phyloP scores from a whole-genome alignment of 1,284 basidiomycete species.

The Apiotrichum brassicae region DNA sequence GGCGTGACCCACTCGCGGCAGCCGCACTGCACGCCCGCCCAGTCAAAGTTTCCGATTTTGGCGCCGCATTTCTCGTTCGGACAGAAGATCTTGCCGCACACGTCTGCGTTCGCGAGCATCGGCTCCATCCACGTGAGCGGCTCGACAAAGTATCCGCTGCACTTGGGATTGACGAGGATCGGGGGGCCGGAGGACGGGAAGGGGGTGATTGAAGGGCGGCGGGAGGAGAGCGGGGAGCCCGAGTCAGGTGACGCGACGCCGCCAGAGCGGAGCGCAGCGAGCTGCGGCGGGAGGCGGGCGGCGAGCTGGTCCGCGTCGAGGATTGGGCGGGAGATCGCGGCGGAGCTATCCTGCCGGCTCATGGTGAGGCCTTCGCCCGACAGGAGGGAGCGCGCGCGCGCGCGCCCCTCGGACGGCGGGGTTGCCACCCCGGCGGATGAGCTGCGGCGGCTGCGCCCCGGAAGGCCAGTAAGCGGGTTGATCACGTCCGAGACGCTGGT shows the following conservation, averaged over 20 bases:
- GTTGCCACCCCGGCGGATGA: background rate
- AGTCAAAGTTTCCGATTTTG: constrained; percentile 93
- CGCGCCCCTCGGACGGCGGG: background rate
- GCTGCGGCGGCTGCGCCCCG: constrained; percentile 14
- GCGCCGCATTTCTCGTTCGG: constrained; percentile 81
- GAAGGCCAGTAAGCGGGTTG: constrained; percentile 41
- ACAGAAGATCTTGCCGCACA: constrained; percentile 82
- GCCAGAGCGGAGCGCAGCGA: constrained; percentile 31
- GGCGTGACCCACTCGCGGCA: constrained; percentile 88
- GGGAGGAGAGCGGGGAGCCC: background rate
- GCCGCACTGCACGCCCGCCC: constrained; percentile 89
- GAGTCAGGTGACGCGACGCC: constrained; percentile 2
- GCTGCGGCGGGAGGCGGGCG: constrained; percentile 38
- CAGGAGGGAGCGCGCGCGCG: constrained; percentile 3
- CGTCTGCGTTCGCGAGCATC: constrained; percentile 62
- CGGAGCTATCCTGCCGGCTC: constrained; percentile 2
- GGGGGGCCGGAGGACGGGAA: constrained; percentile 51
- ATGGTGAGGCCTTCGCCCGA: constrained; percentile 3
- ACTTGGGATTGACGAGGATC: constrained; percentile 66
- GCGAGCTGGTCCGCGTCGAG: constrained; percentile 33
- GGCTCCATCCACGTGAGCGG: constrained; percentile 97
- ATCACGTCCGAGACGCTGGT: constrained; percentile 33
- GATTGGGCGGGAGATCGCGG: constrained; percentile 2
- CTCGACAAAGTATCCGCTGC: constrained; percentile 94
- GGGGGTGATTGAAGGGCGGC: constrained; percentile 3